phyloP scores from a whole-genome alignment of 139 green algal genomes.

The Closterium sp. region DNA sequence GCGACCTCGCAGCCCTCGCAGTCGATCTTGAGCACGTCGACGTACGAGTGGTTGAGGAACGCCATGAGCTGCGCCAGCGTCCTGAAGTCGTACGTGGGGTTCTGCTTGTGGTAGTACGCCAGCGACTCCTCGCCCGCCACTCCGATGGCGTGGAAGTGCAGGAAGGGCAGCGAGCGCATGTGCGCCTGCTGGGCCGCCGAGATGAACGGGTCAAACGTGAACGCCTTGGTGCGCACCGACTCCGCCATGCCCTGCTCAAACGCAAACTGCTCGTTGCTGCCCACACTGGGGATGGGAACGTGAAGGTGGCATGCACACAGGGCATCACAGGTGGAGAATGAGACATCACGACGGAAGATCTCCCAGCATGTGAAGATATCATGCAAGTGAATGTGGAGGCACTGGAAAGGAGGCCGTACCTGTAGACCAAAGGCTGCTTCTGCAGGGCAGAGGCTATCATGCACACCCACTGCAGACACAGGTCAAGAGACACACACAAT shows the following conservation, averaged over 20 bases:
- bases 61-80: neutral
- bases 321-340: too few species aligned
- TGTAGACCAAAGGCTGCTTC: neutral
- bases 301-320: neutral
- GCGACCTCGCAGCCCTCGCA: conserved; percentile 12
- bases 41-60: neutral
- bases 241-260: neutral
- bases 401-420: neutral
- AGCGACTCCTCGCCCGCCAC: neutral
- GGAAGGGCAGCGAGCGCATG: neutral
- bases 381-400: neutral
- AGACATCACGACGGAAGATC: too few species aligned
- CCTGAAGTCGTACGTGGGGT: neutral
- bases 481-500: neutral
- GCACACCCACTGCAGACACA: neutral
- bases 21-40: conserved; percentile 14
- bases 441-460: neutral
- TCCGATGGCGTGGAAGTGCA: neutral
- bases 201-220: neutral
- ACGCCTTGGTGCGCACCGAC: neutral
- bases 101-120: neutral
- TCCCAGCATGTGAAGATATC: neutral
- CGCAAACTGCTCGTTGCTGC: neutral
- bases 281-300: neutral
- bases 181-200: neutral